Evolutionary conservation across 2,329 filamentous ascomycete species (phyloP).

Genomic region (Pyrenochaeta sp.): DNA sequence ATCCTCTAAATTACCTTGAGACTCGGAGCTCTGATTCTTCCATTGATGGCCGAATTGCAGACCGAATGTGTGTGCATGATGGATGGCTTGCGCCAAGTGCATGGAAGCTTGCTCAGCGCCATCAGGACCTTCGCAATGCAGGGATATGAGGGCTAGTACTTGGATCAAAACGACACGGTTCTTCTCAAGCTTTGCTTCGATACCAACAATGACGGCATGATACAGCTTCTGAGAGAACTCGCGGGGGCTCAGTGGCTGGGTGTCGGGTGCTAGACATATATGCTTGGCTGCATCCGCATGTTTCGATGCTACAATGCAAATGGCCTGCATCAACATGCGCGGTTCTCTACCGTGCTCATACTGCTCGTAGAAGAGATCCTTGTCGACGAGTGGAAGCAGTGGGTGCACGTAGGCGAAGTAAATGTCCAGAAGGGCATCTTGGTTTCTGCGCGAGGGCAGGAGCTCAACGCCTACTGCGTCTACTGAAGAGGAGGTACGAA

Average conservation of each 20-base stretch:
- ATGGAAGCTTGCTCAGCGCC: conserved; percentile 58
- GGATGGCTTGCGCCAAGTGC: conserved; percentile 58
- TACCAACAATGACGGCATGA: conserved; percentile 51
- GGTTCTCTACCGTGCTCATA: conserved; percentile 48
- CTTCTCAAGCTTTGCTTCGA: conserved; percentile 53
- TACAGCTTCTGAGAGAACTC: conserved; percentile 58
- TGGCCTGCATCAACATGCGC: conserved; percentile 54
- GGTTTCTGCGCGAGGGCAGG: conserved; percentile 46
- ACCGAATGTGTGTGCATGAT: conserved; percentile 59
- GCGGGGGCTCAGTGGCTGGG: conserved; percentile 47
- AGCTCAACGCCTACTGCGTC: conserved; percentile 48
- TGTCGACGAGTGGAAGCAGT: conserved; percentile 57
- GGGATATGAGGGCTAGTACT: conserved; percentile 56
- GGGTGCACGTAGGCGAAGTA: conserved; percentile 58
- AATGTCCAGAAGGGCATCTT: conserved; percentile 53
- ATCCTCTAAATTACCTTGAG: conserved; percentile 52
- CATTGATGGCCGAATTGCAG: conserved; percentile 55
- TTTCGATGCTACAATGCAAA: conserved; percentile 59
- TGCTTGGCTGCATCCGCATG: conserved; percentile 54
- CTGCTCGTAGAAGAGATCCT: conserved; percentile 51
- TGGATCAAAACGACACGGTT: conserved; percentile 59
- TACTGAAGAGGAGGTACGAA: conserved; percentile 14
- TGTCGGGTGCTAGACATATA: conserved; percentile 49
- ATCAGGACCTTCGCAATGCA: conserved; percentile 58
- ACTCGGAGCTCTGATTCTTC: conserved; percentile 50